Evolutionary conservation across 1,284 basidiomycete genomes (phyloP), one percentile per base, ranked within the genome.

Genomic region (Cerrena zonata): DNA sequence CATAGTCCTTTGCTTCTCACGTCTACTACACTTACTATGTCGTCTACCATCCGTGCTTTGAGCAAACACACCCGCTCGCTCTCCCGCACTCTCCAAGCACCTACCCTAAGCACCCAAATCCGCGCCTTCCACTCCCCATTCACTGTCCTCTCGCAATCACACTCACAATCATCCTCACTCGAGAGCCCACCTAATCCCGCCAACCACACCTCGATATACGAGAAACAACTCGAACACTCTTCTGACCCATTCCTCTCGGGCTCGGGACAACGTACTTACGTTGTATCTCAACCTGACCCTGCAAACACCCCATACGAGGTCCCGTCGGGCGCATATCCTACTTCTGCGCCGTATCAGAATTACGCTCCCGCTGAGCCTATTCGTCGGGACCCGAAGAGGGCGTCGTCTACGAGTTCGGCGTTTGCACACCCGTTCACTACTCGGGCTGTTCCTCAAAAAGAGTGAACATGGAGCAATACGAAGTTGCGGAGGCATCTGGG

Each of bases 241-340:
- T 61, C 74, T 24, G 79, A 83, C 55, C 75, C 78, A 1, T 61
- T 70, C 48, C 19, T 65, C n/a, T 67, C 73, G 15, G 62, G 66
- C 34, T 61, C 68, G 23, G 76, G 78, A 41, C 67, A 72, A 26
- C 77, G 75, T 54, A 80, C 77, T 50, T 82, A 86, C 60, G 80
- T 86, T 56, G 83, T 84, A 56, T 83, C 81, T 39, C 73, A 82
- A 56, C 83, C 83, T 26, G 81, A 84, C 63, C 72, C 76, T 36
- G 69, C 77, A 48, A 61, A 79, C 51, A 75, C 71, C 41, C 76
- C 77, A 22, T 84, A 84, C 59, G 68, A 75, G 55, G 82, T 86
- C 30, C 84, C 84, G 2, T 76, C 77, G 10, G 84, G 84, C 54
- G 84, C 84, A 11, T 86, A 81, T 67, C 78, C 79, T 48, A 75